Evolutionary conservation across 805 yeast genomes (phyloP).

Genomic region (Kregervanrija delftensis): DNA sequence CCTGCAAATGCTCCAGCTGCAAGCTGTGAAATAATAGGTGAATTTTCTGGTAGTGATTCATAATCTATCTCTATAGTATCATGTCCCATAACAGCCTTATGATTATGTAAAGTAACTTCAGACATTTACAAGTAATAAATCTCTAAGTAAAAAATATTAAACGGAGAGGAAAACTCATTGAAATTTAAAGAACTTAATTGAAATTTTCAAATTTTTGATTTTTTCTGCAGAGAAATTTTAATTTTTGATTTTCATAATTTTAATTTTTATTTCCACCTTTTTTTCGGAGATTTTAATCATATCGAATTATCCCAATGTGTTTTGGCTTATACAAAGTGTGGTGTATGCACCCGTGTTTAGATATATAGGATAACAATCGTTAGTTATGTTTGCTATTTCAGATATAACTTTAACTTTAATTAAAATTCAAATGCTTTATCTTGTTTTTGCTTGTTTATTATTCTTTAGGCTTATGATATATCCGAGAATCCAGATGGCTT

Average conservation of each 20-base stretch:
- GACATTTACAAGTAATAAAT: no score
- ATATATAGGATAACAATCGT: no score
- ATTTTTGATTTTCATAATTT: background rate
- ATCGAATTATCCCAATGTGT: no score
- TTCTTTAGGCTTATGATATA: background rate
- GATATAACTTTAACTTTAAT: no score
- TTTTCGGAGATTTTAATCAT: no score
- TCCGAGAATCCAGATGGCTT: constrained; percentile 1
- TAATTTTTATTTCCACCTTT: no score
- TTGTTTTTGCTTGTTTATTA: background rate
- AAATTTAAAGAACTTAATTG: background rate
- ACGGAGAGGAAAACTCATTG: no score
- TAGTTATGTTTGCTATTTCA: no score
- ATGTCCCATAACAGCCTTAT: background rate
- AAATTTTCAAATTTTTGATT: background rate
- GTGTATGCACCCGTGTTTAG: no score
- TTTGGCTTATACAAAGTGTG: no score
- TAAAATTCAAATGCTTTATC: no score
- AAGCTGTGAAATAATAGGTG: constrained; percentile 76
- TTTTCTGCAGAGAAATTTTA: background rate
- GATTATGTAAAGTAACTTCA: background rate
- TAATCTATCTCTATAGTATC: constrained; percentile 58
- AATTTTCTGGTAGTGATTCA: constrained; percentile 84
- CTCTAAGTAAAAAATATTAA: no score
- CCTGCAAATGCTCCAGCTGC: constrained; percentile 99